phyloP scores from a whole-genome alignment of 2,329 filamentous ascomycete species.

The Penicillium sp. region DNA sequence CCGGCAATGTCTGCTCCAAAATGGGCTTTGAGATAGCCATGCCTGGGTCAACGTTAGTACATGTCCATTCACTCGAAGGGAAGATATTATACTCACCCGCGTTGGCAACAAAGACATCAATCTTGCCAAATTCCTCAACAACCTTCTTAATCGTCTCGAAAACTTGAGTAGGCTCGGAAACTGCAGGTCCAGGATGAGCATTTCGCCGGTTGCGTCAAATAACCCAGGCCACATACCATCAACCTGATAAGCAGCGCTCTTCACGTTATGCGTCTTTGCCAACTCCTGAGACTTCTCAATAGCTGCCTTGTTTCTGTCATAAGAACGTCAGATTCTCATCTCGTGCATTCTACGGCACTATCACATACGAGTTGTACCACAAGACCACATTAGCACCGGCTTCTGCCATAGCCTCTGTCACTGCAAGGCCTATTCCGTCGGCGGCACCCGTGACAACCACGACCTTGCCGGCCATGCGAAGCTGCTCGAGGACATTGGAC shows the following conservation, averaged over 20 bases:
- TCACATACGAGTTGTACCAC: constrained; percentile 40
- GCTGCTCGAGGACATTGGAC: constrained; percentile 47
- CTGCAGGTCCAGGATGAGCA: constrained; percentile 21
- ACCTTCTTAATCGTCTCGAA: constrained; percentile 35
- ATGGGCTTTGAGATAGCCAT: constrained; percentile 57
- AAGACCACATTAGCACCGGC: constrained; percentile 45
- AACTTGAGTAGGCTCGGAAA: constrained; percentile 43
- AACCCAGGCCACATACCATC: constrained; percentile 27
- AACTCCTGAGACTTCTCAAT: constrained; percentile 38
- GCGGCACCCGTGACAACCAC: constrained; percentile 48
- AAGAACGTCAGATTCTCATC: neutral
- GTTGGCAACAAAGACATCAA: constrained; percentile 48
- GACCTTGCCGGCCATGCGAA: constrained; percentile 41
- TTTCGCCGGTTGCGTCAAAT: neutral
- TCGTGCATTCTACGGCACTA: too few species aligned
- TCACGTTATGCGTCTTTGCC: constrained; percentile 35
- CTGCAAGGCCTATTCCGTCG: constrained; percentile 47
- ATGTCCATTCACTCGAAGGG: neutral
- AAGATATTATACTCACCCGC: constrained; percentile 31
- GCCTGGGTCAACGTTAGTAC: constrained; percentile 23
- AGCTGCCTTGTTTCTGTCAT: constrained; percentile 33
- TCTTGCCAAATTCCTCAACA: constrained; percentile 41
- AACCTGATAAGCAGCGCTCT: constrained; percentile 45
- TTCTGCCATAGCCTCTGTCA: constrained; percentile 49
- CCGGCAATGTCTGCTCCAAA: constrained; percentile 53